These are phyloP conservation scores for Aeschynomene evenia DNA, from an alignment of 306 rosid genomes.

Conservation along the genomic window DNA sequence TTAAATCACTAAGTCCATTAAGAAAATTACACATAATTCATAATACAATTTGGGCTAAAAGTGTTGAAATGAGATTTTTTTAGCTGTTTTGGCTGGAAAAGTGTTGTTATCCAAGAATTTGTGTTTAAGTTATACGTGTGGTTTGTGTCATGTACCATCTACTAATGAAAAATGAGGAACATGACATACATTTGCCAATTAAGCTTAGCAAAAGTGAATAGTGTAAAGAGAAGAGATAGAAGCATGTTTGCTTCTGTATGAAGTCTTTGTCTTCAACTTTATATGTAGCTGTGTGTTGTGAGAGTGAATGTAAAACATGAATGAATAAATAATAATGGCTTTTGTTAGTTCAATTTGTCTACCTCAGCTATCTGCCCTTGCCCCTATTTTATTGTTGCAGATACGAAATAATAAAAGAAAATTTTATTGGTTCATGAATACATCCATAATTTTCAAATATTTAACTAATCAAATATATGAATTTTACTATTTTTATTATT, in stretches of 20 bases:
- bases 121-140: not conserved
- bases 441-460: too few relatives aligned
- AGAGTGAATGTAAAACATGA: not conserved
- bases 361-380: not conserved
- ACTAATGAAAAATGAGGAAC: not conserved
- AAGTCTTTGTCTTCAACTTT: constrained; percentile 16
- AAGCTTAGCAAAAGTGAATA: not conserved
- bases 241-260: not conserved
- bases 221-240: not conserved
- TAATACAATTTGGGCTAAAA: too few relatives aligned
- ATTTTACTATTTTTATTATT: too few relatives aligned
- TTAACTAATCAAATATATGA: too few relatives aligned
- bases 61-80: too few relatives aligned
- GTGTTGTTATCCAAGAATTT: too few relatives aligned
- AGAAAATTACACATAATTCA: too few relatives aligned
- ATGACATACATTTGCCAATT: not conserved
- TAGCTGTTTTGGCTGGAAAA: too few relatives aligned
- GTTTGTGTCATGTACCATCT: not conserved
- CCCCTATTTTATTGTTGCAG: too few relatives aligned
- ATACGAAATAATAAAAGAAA: too few relatives aligned
- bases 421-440: too few relatives aligned
- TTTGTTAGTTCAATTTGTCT: not conserved
- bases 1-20: too few relatives aligned
- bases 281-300: not conserved
- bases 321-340: not conserved